Evolutionary conservation across 1,284 basidiomycete genomes (phyloP), one percentile per base, ranked within the genome.

Genomic region (Leucoagaricus sp.): DNA sequence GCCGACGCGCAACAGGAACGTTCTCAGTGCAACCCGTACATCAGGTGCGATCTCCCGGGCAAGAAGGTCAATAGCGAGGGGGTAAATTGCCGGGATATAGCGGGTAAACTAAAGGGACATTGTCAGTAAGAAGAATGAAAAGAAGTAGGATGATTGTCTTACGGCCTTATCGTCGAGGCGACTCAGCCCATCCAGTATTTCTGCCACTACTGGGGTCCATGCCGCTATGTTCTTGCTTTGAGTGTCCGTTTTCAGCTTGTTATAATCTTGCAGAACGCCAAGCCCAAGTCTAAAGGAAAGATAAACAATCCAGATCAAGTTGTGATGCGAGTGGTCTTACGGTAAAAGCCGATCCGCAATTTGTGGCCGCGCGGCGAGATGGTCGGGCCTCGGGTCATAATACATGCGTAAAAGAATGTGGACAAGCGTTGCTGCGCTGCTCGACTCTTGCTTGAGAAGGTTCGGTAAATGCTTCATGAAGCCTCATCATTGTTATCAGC

Each of bases 391-490:
- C n/a, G 85, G 77, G 73, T 99, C 97, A 57, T 88, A 89, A 71
- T 99, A 98, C 95, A 99, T 97, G 41, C 89, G 83, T 47, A 97
- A 75, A 41, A 99, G 77, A 2, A 98, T 87, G 65, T 95, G 93
- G 47, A 99, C 94, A 41, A 99, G 80, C 0, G 96, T 99, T 4
- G 96, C 86, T 29, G 97, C 98, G 65, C 94, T 96, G 58, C 91
- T 95, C 26, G 96, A 98, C 74, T 99, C 98, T 69, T 99, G 97
- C 74, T 99, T 98, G 58, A 99, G 78, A 47, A 99, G 81, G 73
- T 99, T 99, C 0, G 97, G 97, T 34, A 99, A 76, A 71, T 99
- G 98, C 71, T 98, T 98, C 97, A 99, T 99, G 76, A 99, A 99
- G 1, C 96, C 95, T 96, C 42, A 8, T 58, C 36, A 47, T 26